A percentile compares a stretch with the other conserved stretches of the same genome.
Conservation (phyloP, 768 basidiomycete genomes). For the Paxillus rubicundulus region DNA sequence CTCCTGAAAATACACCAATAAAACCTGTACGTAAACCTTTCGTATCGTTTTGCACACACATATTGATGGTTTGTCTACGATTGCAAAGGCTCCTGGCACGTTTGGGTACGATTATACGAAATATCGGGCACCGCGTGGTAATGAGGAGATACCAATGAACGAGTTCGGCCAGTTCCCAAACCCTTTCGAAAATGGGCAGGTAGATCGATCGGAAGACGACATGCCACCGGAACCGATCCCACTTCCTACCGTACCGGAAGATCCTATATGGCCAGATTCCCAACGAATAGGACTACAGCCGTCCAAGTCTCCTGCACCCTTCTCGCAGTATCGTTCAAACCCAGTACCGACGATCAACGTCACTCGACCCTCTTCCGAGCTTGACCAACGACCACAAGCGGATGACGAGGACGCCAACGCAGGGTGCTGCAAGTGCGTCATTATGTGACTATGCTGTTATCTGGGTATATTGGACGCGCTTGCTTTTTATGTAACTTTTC, state of each 20-base stretch:
- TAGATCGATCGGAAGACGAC: neutral
- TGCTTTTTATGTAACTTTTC: conserved; percentile 21
- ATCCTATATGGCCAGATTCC: conserved; percentile 26
- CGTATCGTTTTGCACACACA: neutral
- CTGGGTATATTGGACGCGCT: conserved; percentile 18
- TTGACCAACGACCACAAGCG: conserved; percentile 27
- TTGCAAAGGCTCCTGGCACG: conserved; percentile 69
- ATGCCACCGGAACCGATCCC: conserved; percentile 11
- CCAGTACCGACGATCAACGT: conserved; percentile 34
- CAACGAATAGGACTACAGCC: conserved; percentile 22
- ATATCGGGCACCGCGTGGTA: conserved; percentile 49
- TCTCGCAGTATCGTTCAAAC: conserved; percentile 49
- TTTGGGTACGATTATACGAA: conserved; percentile 78
- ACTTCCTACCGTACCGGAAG: conserved; percentile 27
- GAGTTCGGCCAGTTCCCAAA: conserved; percentile 55
- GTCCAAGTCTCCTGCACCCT: conserved; percentile 58
- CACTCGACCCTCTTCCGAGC: conserved; percentile 30
- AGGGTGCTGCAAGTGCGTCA: conserved; percentile 77
- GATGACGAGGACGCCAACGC: conserved; percentile 46
- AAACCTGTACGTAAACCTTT: conserved; percentile 54
- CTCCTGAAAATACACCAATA: conserved; percentile 34
- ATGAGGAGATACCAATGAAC: conserved; percentile 56
- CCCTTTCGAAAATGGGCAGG: conserved; percentile 9
- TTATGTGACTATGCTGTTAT: conserved; percentile 61
- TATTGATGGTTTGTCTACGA: conserved; percentile 5